Percentiles rank a stretch among this genome's conserved stretches.
Evolutionary conservation across 2,329 filamentous ascomycete species (phyloP).

Genomic region (Phialocephala sp.): DNA sequence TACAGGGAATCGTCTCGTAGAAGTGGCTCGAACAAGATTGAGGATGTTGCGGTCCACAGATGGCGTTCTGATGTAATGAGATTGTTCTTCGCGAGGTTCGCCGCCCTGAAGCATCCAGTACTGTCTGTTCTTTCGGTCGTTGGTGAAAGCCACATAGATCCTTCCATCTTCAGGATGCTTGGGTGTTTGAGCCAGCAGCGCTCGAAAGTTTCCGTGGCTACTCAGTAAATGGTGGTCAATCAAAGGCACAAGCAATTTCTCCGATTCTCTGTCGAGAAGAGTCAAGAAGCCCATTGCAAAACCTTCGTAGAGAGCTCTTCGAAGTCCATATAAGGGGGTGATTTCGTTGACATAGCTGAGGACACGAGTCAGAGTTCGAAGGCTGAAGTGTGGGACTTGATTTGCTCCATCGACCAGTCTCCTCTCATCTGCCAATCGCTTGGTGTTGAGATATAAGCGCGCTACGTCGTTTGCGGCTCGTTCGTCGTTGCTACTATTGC

Average conservation of each 20-base stretch:
- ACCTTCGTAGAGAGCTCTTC: conserved; percentile 88
- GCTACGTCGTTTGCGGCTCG: conserved; percentile 82
- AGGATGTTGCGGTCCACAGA: conserved; percentile 95
- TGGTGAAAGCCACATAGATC: conserved; percentile 79
- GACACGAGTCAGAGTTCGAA: conserved; percentile 89
- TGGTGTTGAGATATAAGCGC: conserved; percentile 85
- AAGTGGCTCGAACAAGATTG: conserved; percentile 91
- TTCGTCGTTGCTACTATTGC: conserved; percentile 72
- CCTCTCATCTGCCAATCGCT: conserved; percentile 80
- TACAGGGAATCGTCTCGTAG: conserved; percentile 89
- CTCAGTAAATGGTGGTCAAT: conserved; percentile 82
- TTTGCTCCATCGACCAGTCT: conserved; percentile 92
- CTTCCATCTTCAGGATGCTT: conserved; percentile 77
- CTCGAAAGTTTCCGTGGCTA: conserved; percentile 69
- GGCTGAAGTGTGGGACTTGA: conserved; percentile 95
- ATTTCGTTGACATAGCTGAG: conserved; percentile 88
- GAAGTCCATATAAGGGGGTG: conserved; percentile 80
- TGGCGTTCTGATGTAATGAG: conserved; percentile 94
- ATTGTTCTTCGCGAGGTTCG: conserved; percentile 69
- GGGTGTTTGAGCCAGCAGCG: conserved; percentile 79
- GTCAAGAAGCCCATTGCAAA: conserved; percentile 99
- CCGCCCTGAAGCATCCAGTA: conserved; percentile 88
- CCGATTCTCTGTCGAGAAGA: conserved; percentile 81
- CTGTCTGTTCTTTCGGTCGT: conserved; percentile 68
- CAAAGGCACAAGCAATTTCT: conserved; percentile 76